Base-by-base conservation (phyloP, 2,329 filamentous ascomycete genomes). In the Colletotrichum tamarilloi region DNA sequence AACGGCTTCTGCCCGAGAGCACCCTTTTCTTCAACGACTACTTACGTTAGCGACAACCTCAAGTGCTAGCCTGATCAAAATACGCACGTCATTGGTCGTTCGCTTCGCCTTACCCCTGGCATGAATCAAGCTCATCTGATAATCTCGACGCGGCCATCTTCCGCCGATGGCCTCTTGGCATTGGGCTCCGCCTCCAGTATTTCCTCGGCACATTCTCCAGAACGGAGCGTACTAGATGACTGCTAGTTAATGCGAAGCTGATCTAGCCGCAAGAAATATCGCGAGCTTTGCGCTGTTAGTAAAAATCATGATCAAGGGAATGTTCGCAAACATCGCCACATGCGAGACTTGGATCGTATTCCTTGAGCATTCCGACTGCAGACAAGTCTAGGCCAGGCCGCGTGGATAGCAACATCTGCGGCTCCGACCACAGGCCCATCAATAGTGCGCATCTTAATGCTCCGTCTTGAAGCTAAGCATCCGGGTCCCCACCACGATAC, bases 91-190 rank as follows among this genome's bases (percentile, higher is more conserved):
- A 64, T 69, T 65, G 70, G 59, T 28, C 7, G 22, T 24, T 55
- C 58, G 49, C 24, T n/a, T 32, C 57, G 16, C 38, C 38, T 38
- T 24, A 35, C 24, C 26, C 35, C 35, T 72, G 57, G 49, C 35
- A 30, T 46, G 26, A 42, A 66, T 62, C 56, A 73, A 73, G 71
- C 71, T 71, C 60, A 71, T 73, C 35, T 62, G 56, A 73, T 62
- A 42, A 49, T 70, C 19, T 42, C 55, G 28, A 30, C 52, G 35
- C 32, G 58, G 53, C 32, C 59, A 55, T 58, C 52, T 52, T 49
- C 65, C 32, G 46, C 30, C 24, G 30, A 55, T 26, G 49, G 22
- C 52, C 38, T 32, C 58, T 69, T 68, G 65, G 65, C 66, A 63
- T 53, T 19, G 52, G 28, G 42, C 65, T 59, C 30, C 53, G 53